A percentile compares a stretch with the other conserved stretches of the same genome.
phyloP scores from a whole-genome alignment of 805 yeast genomes.

The Hermanozyma aechmeae region DNA sequence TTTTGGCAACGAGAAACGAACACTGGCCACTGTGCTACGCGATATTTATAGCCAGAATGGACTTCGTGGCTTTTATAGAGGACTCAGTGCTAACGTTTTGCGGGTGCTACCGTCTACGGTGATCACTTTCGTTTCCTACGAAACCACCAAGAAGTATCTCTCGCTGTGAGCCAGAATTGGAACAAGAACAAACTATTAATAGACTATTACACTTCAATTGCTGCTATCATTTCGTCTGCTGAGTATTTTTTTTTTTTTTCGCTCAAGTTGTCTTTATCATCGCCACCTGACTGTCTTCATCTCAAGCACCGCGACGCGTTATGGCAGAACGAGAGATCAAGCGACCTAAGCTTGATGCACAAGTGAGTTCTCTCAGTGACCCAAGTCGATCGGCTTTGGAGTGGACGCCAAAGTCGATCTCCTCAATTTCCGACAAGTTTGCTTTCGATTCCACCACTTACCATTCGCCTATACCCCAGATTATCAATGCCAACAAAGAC shows the following conservation, averaged over 20 bases:
- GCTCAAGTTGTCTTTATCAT: too few relatives aligned
- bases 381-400: too few relatives aligned
- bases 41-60: slow-evolving; percentile 42
- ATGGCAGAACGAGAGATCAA: too few relatives aligned
- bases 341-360: too few relatives aligned
- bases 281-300: too few relatives aligned
- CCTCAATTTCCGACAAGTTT: slow-evolving; percentile 15
- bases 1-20: slow-evolving; percentile 12
- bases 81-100: slow-evolving; percentile 65
- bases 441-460: slow-evolving; percentile 37
- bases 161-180: too few relatives aligned
- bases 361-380: too few relatives aligned
- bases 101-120: slow-evolving; percentile 92
- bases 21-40: slow-evolving; percentile 20
- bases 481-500: slow-evolving; percentile 16
- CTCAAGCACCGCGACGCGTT: too few relatives aligned
- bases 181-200: too few relatives aligned
- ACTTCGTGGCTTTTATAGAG: slow-evolving; percentile 67
- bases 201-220: too few relatives aligned
- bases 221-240: too few relatives aligned
- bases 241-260: too few relatives aligned
- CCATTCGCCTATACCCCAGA: slow-evolving; percentile 40
- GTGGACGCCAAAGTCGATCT: slow-evolving; percentile 30
- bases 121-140: slow-evolving; percentile 81
- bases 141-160: slow-evolving; percentile 25